Base-by-base conservation (phyloP, 2,329 filamentous ascomycete genomes). In the Akanthomyces muscarius region DNA sequence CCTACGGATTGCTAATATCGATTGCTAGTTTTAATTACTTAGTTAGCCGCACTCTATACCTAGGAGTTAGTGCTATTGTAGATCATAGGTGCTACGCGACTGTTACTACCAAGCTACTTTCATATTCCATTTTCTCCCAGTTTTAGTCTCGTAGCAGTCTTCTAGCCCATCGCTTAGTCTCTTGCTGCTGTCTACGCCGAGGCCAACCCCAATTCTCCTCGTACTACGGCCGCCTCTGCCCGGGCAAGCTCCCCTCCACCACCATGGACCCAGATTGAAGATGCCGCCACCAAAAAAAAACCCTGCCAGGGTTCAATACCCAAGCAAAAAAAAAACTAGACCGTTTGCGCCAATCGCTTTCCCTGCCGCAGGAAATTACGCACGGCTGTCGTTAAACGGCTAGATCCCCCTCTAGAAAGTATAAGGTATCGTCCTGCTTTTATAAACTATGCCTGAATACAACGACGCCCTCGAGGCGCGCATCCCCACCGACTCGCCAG, bases 381-480 rank as follows among this genome's bases (percentile, higher is more conserved):
- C 30, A 14, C 56, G 8, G 44, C 33, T 38, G 8, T 41, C 10
- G 16, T 28, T 25, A 3, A 48, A 23, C 8, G 5, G 14, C 21
- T 13, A 55, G 8, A 6, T 36, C 11, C 51, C 5, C 3, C 16
- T 30, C 23, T 18, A 16, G 38, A 14, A 41, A 41, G 2, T 16
- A 41, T 16, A 21, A 21, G 21, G 21, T 21, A 41, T 41, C 3
- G 7, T 3, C 7, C 14, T 10, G 44, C 44, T 45, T 16, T 18
- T 21, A 21, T 3, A 65, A 36, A 66, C 65, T 48, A 72, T 73
- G 68, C 65, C 73, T 21, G 51, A 70, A 57, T 71, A 77, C 63
- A 75, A 81, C 73, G 84, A 86, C 74, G 79, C 80, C 38, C 75
- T 85, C 69, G 75, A 78, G 28, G 71, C 79, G 38, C 83, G 84